These are phyloP conservation scores for Ophiosphaerella narmari DNA, from an alignment of 2,329 filamentous ascomycete genomes.

Conservation along the genomic window DNA sequence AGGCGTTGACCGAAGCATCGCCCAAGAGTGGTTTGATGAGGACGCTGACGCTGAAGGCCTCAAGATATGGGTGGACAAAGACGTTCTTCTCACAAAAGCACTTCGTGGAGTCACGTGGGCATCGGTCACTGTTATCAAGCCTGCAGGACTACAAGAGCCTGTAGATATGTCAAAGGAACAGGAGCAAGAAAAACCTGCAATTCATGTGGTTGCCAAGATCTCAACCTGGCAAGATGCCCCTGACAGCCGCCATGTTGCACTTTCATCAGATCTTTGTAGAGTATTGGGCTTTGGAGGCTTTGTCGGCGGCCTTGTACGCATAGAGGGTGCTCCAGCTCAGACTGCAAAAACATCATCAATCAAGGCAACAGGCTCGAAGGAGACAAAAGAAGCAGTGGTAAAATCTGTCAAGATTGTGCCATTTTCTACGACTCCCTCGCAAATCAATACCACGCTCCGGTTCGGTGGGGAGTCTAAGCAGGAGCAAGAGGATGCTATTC, in stretches of 20 bases:
- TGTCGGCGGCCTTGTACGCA: conserved; percentile 83
- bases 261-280: conserved; percentile 78
- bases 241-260: conserved; percentile 75
- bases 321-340: conserved; percentile 79
- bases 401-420: conserved; percentile 79
- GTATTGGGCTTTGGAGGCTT: conserved; percentile 73
- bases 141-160: conserved; percentile 73
- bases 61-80: conserved; percentile 83
- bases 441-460: conserved; percentile 69
- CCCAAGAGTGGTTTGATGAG: conserved; percentile 79
- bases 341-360: conserved; percentile 65
- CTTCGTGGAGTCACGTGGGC: conserved; percentile 79
- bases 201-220: conserved; percentile 76
- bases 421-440: conserved; percentile 65
- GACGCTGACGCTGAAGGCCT: conserved; percentile 61
- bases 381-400: conserved; percentile 55
- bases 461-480: conserved; percentile 88
- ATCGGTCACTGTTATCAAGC: conserved; percentile 82
- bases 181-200: conserved; percentile 61
- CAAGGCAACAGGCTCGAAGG: conserved; percentile 39
- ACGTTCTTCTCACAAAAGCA: conserved; percentile 71
- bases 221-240: conserved; percentile 84
- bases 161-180: conserved; percentile 73
- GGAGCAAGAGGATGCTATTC: conserved; percentile 76
- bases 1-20: conserved; percentile 72